Evolutionary conservation across 2,329 filamentous ascomycete genomes (phyloP), one percentile per base, ranked within the genome.

Genomic region (Periglandula ipomoeae): DNA sequence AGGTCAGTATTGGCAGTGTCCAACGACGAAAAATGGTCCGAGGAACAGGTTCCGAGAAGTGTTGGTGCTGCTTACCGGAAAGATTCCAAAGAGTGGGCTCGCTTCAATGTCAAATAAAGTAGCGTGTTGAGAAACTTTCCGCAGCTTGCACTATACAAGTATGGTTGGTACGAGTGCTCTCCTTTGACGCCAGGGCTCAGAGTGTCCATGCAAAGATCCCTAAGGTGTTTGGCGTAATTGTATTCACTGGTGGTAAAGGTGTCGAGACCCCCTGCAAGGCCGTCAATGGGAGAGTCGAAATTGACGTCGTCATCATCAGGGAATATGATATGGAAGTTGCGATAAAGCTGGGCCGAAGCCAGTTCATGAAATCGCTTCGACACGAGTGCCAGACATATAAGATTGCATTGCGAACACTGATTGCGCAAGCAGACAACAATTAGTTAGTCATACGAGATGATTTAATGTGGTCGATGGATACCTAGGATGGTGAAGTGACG

Each of bases 61-160:
- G n/a, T n/a, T n/a, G n/a, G n/a, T n/a, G 45, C 8, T 30, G 13
- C 73, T 52, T 56, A 81, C 76, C 65, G 69, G 56, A 84, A 82
- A 3, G 67, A 68, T 58, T 84, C 79, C 22, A 84, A 67, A 1
- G 69, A 65, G 39, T 63, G 70, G 24, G 79, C 72, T 54, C 75
- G 78, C 55, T 73, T 76, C 52, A 84, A 59, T 1, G 77, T 74
- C 58, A 82, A 57, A 26, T 75, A 70, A 5, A 84, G 61, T 38
- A 84, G 61, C 0, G 78, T 81, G 55, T 80, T 84, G 60, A 84
- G 70, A 49, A 84, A 81, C 64, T 81, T 83, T 46, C 79, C 80
- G 56, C 76, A 80, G 59, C 74, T 79, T 27, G 70, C 62, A 48
- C 65, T 74, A 56, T 76, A 76, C 7, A 75, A 65, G 53, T 81